Evolutionary conservation across 2,329 filamentous ascomycete genomes (phyloP).

Genomic region (Nemania sp.): DNA sequence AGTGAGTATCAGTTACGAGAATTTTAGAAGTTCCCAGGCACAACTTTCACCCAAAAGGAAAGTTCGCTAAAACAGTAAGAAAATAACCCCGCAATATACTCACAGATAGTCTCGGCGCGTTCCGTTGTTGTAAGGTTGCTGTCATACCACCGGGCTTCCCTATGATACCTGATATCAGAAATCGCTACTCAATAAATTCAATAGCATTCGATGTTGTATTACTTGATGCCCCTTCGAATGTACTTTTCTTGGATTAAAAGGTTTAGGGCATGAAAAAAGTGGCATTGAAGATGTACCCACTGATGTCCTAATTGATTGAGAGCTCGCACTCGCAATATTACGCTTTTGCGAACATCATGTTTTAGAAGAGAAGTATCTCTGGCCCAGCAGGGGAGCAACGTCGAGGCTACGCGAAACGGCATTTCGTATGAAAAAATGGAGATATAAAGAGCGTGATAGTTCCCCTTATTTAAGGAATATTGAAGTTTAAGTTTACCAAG

Average conservation of each 20-base stretch:
- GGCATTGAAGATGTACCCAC: background rate
- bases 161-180: background rate
- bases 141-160: background rate
- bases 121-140: background rate
- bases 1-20: no score
- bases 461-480: background rate
- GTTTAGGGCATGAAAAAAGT: background rate
- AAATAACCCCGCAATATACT: no score
- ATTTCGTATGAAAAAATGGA: background rate
- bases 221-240: no score
- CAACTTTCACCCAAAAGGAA: no score
- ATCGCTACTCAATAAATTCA: background rate
- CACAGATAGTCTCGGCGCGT: background rate
- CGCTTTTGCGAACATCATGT: background rate
- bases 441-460: no score
- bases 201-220: no score
- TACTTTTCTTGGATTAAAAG: background rate
- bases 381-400: slow-evolving; percentile 8
- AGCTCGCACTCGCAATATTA: background rate
- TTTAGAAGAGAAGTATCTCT: slow-evolving; percentile 7
- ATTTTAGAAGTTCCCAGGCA: no score
- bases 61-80: no score
- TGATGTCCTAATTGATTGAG: background rate
- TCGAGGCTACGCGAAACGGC: background rate
- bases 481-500: no score